Evolutionary conservation across 2,329 filamentous ascomycete genomes (phyloP), one percentile per base, ranked within the genome.

Genomic region (Hymenoscyphus albidus): DNA sequence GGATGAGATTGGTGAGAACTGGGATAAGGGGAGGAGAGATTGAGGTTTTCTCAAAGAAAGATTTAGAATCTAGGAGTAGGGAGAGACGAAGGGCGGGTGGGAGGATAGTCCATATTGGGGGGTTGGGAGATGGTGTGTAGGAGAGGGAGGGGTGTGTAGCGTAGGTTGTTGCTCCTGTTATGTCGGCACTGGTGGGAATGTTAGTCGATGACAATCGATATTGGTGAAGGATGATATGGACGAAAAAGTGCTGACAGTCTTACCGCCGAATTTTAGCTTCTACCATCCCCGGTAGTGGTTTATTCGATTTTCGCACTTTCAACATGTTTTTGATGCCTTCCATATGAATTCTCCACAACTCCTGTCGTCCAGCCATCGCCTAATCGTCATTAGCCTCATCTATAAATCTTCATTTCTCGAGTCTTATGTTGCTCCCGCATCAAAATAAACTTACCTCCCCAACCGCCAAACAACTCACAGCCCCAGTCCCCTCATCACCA

Each of bases 91-190:
- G 13, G 3, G 44, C 10, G 5, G 18, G 9, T 2, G 57, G 58
- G 22, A 72, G 55, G 6, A 64, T 59, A n/a, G 48, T 42, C 64
- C 67, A 72, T 16, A 62, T 70, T 3, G 64, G 59, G 10, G 27
- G 14, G n/a, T 22, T 38, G 27, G 55, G 9, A n/a, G 64, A 59
- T 22, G 57, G 59, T 59, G 59, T 18, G 27, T 67, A 67, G 5
- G 62, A 32, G 3, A 71, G 63, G 59, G 69, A 62, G 44, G 69
- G 70, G 9, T 56, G 35, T 10, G 64, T 60, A 31, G 58, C 67
- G 58, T 70, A 71, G 54, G 72, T 67, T n/a, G 70, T 70, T 32
- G 70, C 68, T 22, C 70, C 70, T 5, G 67, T 66, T 27, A 72
- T 58, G 62, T 73, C 70, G n/a, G 68, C 65, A 40, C 70, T 71